Evolutionary conservation across 176 grass and related monocot genomes (phyloP), one percentile per base, ranked within the genome.

Genomic region (Raddia distichophylla): DNA sequence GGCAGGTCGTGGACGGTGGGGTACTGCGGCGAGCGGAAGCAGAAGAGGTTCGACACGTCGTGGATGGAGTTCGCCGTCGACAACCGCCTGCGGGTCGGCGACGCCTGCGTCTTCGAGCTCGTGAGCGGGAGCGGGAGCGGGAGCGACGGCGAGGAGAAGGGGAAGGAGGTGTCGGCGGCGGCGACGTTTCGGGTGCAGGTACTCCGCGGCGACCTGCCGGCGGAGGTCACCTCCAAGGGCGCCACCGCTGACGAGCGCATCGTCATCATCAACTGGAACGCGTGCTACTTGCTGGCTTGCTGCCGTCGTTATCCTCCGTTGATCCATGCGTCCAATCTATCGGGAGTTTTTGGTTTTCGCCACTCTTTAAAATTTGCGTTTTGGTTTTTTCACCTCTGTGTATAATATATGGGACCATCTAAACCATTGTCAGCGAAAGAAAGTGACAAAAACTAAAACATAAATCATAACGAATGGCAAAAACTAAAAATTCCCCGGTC

Each of bases 21-120:
- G 56, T 87, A 84, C 75, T 18, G 76, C 12, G 85, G 85, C 0
- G 50, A 91, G 17, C 85, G 49, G 12, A 75, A 56, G 22, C 1
- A 8, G 9, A 84, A 63, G 60, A 87, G 3, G 44, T 48, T 87
- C 33, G 80, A 72, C 50, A 12, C n/a, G 3, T 81, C 9, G 52
- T 91, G 85, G 84, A 63, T 22, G 76, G 47, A 59, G 44, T 91
- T 91, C 14, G 76, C 70, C 8, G 63, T 84, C 3, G 84, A 76
- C 70, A 84, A 87, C 69, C 33, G 50, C 3, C 84, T 90, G 54
- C 75, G 19, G 37, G 43, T 87, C 3, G 86, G 74, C 0, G 90
- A 91, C 7, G 86, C 82, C 13, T 85, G 86, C 49, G 60, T 88
- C 56, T 80, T 91, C 53, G 77, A 91, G 61, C 61, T 91, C 34